These are phyloP conservation scores for Vitellaria paradoxa DNA, from an alignment of 179 eudicot genomes.

Conservation along the genomic window DNA sequence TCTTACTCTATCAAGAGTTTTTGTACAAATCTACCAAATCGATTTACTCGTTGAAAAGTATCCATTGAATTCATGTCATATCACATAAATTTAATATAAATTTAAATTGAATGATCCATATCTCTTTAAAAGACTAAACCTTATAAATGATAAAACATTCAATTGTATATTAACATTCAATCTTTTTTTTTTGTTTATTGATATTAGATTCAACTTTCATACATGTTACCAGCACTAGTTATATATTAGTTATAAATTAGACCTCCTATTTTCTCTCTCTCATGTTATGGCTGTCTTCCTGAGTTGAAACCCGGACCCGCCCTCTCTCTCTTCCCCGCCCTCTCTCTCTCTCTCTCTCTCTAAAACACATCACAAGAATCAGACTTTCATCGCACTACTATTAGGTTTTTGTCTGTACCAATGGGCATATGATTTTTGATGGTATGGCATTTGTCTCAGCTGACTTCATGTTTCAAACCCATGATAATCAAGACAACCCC, in stretches of 20 bases:
- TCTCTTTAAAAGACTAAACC: no score
- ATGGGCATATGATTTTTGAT: background rate
- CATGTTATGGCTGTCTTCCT: background rate
- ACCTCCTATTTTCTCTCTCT: background rate
- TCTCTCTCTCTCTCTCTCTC: background rate
- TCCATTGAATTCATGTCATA: no score
- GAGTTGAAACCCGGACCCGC: background rate
- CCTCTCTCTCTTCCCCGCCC: background rate
- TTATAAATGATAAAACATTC: no score
- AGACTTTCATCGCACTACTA: conserved; percentile 3
- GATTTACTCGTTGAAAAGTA: no score
- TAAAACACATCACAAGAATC: background rate
- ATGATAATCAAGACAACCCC: background rate
- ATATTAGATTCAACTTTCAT: no score
- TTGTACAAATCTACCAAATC: no score
- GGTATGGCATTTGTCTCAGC: conserved; percentile 18
- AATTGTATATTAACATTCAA: no score
- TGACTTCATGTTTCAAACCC: conserved; percentile 14
- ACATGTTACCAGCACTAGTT: no score
- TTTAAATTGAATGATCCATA: no score
- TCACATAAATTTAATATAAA: no score
- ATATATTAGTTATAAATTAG: conserved; percentile 1
- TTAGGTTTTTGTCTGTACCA: background rate
- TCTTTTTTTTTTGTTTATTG: no score
- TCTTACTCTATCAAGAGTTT: no score